Evolutionary conservation across 2,329 filamentous ascomycete species (phyloP).

Genomic region (Akanthomyces muscarius): DNA sequence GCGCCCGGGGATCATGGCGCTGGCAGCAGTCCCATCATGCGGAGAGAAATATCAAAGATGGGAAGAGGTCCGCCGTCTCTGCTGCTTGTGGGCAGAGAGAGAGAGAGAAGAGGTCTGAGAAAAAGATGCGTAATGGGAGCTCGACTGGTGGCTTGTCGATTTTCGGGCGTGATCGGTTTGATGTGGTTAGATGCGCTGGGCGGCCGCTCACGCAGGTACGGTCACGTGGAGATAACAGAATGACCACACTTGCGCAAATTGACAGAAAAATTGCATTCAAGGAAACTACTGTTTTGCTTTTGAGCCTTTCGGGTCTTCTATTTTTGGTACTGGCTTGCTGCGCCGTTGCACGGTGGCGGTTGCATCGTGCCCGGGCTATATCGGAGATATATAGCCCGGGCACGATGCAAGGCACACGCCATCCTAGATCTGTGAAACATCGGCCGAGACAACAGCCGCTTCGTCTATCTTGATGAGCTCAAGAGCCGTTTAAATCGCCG

Average conservation of each 20-base stretch:
- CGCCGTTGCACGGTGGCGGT: background rate
- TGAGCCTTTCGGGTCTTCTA: background rate
- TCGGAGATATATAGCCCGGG: background rate
- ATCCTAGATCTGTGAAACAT: background rate
- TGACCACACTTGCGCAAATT: background rate
- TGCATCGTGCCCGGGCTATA: background rate
- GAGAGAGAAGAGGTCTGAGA: background rate
- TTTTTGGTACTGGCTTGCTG: background rate
- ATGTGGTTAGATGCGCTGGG: background rate
- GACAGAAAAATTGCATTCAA: background rate
- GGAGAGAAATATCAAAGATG: background rate
- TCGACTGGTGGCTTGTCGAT: background rate
- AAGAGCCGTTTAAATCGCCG: too few relatives aligned
- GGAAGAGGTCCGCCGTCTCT: background rate
- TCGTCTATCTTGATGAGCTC: too few relatives aligned
- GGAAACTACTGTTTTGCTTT: background rate
- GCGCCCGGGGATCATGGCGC: conserved; percentile 25
- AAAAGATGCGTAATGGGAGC: background rate
- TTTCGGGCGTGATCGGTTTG: conserved; percentile 11
- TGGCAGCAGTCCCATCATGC: conserved; percentile 16
- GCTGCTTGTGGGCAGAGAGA: background rate
- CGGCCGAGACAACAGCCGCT: background rate
- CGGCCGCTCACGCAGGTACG: background rate
- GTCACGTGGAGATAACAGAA: conserved; percentile 9
- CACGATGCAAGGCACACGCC: background rate